Evolutionary conservation across 176 grass and related monocot genomes (phyloP), one percentile per base, ranked within the genome.

Genomic region (Alloteropsis semialata): DNA sequence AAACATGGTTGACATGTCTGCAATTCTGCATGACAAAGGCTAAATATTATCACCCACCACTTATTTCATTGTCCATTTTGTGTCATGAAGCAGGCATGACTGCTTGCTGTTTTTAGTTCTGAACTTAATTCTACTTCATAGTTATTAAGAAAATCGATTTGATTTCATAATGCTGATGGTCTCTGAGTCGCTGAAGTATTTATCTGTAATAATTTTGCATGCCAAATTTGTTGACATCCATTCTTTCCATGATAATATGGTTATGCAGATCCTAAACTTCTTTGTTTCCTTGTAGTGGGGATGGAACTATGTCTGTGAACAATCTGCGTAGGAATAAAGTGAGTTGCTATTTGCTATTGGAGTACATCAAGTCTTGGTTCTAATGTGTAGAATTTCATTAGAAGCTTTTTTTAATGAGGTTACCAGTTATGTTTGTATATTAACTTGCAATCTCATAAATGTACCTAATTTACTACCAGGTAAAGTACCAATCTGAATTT

Each of bases 301-400:
- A 99, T 61, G 96, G 93, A 46, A 93, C 93, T 78, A 74, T 99
- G 86, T 99, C 96, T 28, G 89, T 99, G 44, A 96, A 86, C 82
- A 89, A 72, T 72, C 87, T 99, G 42, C 69, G 72, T 45, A 91
- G 94, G 85, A 95, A 90, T 61, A 99, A 92, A 93, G 93, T 98
- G 59, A 88, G 91, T 85, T 76, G 79, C n/a, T n/a, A n/a, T n/a
- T n/a, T n/a, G n/a, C n/a, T n/a, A n/a, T n/a, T n/a, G 29, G 33
- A 46, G 27, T 72, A 61, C 32, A 66, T 51, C 3, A 63, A 46
- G n/a, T 89, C 4, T 33, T 71, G 39, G 4, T n/a, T 21, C 17
- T 1, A 57, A 36, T 71, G 34, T 77, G 43, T 69, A 75, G 10
- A 19, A 42, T 48, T 72, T 83, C 3, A 7, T 44, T 69, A n/a